phyloP scores from a whole-genome alignment of 139 green algal species.

The Mesostigma viride region DNA sequence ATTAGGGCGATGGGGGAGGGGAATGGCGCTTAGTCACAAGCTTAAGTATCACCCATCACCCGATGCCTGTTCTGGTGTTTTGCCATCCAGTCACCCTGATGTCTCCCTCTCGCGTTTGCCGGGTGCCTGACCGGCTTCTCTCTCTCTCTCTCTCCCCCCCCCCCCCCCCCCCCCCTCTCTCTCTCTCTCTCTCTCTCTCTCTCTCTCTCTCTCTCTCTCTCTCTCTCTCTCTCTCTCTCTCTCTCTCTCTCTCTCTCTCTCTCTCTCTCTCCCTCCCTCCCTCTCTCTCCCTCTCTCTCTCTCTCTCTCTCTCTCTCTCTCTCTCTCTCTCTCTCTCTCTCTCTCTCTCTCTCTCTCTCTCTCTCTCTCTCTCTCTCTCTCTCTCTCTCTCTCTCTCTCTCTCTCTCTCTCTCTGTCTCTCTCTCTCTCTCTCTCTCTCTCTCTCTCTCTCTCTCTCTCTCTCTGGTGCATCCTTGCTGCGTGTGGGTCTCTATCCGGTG shows the following conservation, averaged over 20 bases:
- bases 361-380: background rate
- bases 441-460: background rate
- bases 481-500: too few relatives aligned
- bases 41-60: too few relatives aligned
- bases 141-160: background rate
- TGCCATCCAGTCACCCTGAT: too few relatives aligned
- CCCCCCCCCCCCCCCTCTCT: background rate
- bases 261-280: background rate
- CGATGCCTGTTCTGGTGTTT: too few relatives aligned
- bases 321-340: background rate
- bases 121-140: background rate
- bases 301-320: background rate
- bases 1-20: too few relatives aligned
- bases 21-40: too few relatives aligned
- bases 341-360: background rate
- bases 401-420: background rate
- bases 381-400: background rate
- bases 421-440: background rate
- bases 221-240: background rate
- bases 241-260: background rate
- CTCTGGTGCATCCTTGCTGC: background rate
- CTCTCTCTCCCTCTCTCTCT: background rate
- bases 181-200: background rate
- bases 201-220: background rate
- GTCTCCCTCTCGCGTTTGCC: background rate